Evolutionary conservation across 2,329 filamentous ascomycete species (phyloP).

Genomic region (Fusarium palustre): DNA sequence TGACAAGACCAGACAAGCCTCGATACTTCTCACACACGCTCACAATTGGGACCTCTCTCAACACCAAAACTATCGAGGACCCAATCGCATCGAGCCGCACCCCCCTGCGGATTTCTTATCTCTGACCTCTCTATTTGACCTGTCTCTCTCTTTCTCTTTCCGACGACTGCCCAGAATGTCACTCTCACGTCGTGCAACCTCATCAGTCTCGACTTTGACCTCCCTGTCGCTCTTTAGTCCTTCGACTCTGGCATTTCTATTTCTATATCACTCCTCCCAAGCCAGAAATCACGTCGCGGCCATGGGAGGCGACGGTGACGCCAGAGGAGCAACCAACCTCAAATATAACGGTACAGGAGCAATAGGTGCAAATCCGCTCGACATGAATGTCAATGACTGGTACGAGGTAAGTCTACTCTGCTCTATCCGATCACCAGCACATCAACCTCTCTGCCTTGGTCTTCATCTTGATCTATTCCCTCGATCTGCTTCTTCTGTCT

Average conservation of each 20-base stretch:
- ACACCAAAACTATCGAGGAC: slow-evolving; percentile 7
- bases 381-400: slow-evolving; percentile 79
- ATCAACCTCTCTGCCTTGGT: background rate
- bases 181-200: slow-evolving; percentile 9
- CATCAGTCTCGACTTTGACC: slow-evolving; percentile 6
- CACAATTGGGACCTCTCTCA: slow-evolving; percentile 7
- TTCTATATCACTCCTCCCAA: slow-evolving; percentile 39
- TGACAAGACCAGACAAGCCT: background rate
- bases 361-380: slow-evolving; percentile 75
- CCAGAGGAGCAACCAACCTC: slow-evolving; percentile 55
- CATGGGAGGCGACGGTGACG: slow-evolving; percentile 55
- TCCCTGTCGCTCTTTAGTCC: slow-evolving; percentile 8
- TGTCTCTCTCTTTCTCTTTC: slow-evolving; percentile 3
- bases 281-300: slow-evolving; percentile 27
- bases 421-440: background rate
- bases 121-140: slow-evolving; percentile 17
- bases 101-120: slow-evolving; percentile 32
- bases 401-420: slow-evolving; percentile 69
- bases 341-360: slow-evolving; percentile 73
- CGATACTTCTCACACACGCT: background rate
- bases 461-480: background rate
- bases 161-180: slow-evolving; percentile 20
- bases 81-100: slow-evolving; percentile 9
- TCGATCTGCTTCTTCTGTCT: slow-evolving; percentile 1
- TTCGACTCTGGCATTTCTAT: slow-evolving; percentile 21